phyloP scores from a whole-genome alignment of 176 grass and related monocot genomes.

The Bothriochloa decipiens region DNA sequence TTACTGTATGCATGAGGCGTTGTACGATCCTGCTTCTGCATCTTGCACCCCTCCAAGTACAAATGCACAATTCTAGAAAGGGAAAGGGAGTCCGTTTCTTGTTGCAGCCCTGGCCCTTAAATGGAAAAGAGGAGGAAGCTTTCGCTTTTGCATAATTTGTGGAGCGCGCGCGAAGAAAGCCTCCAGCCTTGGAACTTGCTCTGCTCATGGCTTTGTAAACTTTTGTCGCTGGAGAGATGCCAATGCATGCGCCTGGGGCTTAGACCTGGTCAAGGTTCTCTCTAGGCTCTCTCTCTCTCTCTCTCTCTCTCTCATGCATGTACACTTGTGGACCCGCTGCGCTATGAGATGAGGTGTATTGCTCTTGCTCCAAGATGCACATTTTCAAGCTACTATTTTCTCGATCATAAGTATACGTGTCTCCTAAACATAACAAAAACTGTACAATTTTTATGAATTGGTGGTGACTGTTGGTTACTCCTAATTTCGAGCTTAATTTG shows the following conservation, averaged over 20 bases:
- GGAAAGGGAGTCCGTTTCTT: conserved; percentile 34
- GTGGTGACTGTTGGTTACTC: neutral
- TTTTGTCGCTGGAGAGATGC: conserved; percentile 35
- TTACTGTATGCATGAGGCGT: conserved; percentile 26
- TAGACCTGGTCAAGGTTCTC: conserved; percentile 5
- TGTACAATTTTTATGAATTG: neutral
- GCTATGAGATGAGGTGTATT: neutral
- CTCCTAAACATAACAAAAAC: neutral
- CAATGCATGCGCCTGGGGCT: neutral
- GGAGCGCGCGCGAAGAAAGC: conserved; percentile 9
- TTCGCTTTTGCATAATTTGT: conserved; percentile 59
- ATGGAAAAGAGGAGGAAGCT: conserved; percentile 42
- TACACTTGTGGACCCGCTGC: no score
- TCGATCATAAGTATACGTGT: neutral
- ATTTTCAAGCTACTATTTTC: no score
- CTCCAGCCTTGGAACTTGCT: conserved; percentile 45
- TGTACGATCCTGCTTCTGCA: neutral
- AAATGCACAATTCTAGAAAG: conserved; percentile 63
- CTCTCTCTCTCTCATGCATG: conserved; percentile 8
- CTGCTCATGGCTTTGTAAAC: conserved; percentile 39
- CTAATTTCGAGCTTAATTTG: neutral
- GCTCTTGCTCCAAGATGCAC: neutral
- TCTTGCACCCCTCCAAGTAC: conserved; percentile 57
- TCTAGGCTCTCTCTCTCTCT: neutral
- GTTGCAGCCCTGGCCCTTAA: conserved; percentile 19